Conservation (phyloP, 495 filamentous ascomycete genomes). For the Aspergillus bertholletiae region DNA sequence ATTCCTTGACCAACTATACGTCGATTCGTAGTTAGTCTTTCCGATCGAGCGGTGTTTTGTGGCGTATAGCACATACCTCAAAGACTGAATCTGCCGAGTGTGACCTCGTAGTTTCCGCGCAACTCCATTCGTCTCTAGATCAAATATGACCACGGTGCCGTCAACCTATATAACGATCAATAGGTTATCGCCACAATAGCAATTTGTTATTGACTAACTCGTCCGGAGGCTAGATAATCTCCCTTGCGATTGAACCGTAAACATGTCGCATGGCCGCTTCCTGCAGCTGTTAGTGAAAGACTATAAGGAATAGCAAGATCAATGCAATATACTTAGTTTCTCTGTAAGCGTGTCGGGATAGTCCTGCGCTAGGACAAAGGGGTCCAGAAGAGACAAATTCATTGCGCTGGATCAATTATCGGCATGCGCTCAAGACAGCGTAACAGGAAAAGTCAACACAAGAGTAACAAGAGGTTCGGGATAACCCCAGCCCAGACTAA, state of each 20-base stretch:
- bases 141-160: constrained; percentile 92
- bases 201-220: constrained; percentile 47
- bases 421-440: background rate
- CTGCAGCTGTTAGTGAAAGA: constrained; percentile 25
- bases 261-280: constrained; percentile 61
- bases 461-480: constrained; percentile 2
- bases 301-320: background rate
- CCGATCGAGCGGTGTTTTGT: background rate
- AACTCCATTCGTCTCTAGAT: constrained; percentile 93
- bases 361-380: constrained; percentile 86
- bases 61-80: constrained; percentile 46
- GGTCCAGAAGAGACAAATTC: constrained; percentile 78
- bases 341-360: constrained; percentile 87
- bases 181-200: background rate
- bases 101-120: constrained; percentile 91
- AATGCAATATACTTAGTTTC: constrained; percentile 62
- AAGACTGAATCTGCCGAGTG: constrained; percentile 80
- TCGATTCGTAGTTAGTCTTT: constrained; percentile 13
- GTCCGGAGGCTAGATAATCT: constrained; percentile 88
- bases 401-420: constrained; percentile 36
- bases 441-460: background rate
- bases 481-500: constrained; percentile 23
- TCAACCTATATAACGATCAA: constrained; percentile 54
- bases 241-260: constrained; percentile 91
- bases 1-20: constrained; percentile 79